Conservation (phyloP, 768 basidiomycete species). For the Rhizopogon rudus region DNA sequence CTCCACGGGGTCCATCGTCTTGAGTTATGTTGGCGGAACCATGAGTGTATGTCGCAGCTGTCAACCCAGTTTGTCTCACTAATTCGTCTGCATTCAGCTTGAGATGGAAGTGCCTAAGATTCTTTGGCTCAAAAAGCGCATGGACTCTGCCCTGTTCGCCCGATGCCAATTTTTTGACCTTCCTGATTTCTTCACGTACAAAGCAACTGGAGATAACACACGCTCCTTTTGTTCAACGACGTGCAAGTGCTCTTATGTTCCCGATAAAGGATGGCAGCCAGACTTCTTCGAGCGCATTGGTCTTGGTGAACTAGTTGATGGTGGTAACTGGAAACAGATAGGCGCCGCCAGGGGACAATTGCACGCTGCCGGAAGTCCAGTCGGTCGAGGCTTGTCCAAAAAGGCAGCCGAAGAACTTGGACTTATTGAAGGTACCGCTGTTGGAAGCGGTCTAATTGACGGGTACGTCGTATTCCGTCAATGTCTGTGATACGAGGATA, state of each 20-base stretch:
- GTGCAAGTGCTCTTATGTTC: constrained; percentile 94
- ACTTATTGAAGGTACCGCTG: constrained; percentile 77
- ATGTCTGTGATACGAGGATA: neutral
- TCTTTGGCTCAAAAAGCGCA: constrained; percentile 91
- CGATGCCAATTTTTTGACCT: constrained; percentile 84
- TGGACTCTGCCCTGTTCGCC: constrained; percentile 66
- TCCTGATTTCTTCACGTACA: constrained; percentile 93
- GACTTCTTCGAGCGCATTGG: constrained; percentile 88
- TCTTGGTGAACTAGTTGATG: constrained; percentile 60
- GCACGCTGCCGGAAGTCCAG: constrained; percentile 77
- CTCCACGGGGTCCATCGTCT: constrained; percentile 70
- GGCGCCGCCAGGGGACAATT: constrained; percentile 63
- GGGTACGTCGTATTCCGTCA: constrained; percentile 47
- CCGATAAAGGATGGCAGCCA: constrained; percentile 81
- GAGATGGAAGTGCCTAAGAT: constrained; percentile 99
- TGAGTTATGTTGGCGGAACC: constrained; percentile 93
- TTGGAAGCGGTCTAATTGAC: constrained; percentile 94
- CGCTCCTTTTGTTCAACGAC: constrained; percentile 92
- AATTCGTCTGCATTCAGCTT: constrained; percentile 42
- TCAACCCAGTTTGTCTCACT: neutral
- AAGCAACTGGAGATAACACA: constrained; percentile 64
- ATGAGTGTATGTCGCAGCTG: constrained; percentile 70
- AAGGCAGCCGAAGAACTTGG: constrained; percentile 83
- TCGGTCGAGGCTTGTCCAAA: constrained; percentile 80
- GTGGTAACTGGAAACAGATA: constrained; percentile 63